Base-by-base conservation (phyloP, 139 green algal species). In the Chlorella vulgaris region DNA sequence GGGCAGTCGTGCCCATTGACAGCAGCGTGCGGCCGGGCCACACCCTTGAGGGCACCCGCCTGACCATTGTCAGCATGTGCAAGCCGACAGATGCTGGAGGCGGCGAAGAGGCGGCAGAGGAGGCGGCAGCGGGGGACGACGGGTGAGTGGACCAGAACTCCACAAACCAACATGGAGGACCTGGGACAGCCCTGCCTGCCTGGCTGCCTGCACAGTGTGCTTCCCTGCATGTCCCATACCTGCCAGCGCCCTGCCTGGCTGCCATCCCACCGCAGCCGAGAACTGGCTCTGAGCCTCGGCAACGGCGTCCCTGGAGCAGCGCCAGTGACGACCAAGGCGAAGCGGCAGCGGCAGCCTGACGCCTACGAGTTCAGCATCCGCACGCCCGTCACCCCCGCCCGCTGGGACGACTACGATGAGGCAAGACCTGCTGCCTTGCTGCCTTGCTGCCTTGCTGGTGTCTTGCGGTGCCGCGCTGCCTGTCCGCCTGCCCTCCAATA, bases 331-430 rank as follows among this genome's bases (percentile, higher is more conserved):
- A n/a, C n/a, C n/a, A n/a, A n/a, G n/a, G 19, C 65, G 10, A 58
- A 10, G 13, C 47, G 47, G 10, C 47, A 15, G n/a, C 65, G 88
- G 62, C 89, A 94, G 88, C 90, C 90, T 29, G 90, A 96, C 75
- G 89, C 82, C 1, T 96, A 91, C 68, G 94, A 98, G 83, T 96
- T 98, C 86, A 93, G 84, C 84, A 98, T 98, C 77, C 88, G 94
- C 66, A 98, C 94, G 5, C 94, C 94, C 31, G 93, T 97, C 31
- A 96, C 93, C 2, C 92, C 93, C 24, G 76, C 88, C 36, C 86
- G 95, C 61, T 98, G 95, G 95, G 75, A 88, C 40, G 89, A 96
- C 62, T 98, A 94, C 86, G 93, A 97, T 74, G 71, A 80, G 74
- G 88, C 88, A 24, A 50, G 26, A 10, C 47, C 13, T 15, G 47